A percentile compares a stretch with the other conserved stretches of the same genome.
These are phyloP conservation scores for Trichoderma semiorbis DNA, from an alignment of 2,329 filamentous ascomycete genomes.

Conservation along the genomic window DNA sequence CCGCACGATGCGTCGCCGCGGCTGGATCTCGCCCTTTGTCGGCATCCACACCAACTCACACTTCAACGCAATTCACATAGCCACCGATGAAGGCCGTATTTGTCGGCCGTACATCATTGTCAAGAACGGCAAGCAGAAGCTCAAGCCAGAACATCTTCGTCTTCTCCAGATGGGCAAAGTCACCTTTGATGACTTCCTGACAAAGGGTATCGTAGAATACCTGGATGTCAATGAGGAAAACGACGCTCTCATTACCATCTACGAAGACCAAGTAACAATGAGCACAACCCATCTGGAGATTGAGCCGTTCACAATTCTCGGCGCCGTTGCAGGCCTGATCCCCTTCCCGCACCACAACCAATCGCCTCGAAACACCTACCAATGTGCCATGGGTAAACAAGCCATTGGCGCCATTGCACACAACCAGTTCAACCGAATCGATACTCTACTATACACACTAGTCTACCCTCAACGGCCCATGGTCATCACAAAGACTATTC, in stretches of 20 bases:
- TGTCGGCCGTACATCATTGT: constrained; percentile 95
- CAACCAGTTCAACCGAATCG: constrained; percentile 96
- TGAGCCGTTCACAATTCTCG: constrained; percentile 94
- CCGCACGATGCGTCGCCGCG: constrained; percentile 80
- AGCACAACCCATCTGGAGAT: constrained; percentile 94
- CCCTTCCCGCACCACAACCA: constrained; percentile 99
- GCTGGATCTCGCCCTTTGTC: constrained; percentile 91
- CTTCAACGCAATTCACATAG: constrained; percentile 87
- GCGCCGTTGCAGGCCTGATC: constrained; percentile 92
- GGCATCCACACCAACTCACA: constrained; percentile 95
- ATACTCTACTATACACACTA: constrained; percentile 92
- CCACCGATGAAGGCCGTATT: constrained; percentile 94
- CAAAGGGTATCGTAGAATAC: constrained; percentile 88
- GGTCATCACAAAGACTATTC: constrained; percentile 95
- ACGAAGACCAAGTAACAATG: constrained; percentile 77
- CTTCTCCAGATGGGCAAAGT: constrained; percentile 78
- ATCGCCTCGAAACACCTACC: constrained; percentile 96
- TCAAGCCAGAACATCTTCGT: constrained; percentile 74
- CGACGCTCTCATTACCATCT: constrained; percentile 87
- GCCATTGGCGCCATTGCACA: constrained; percentile 97
- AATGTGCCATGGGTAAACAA: constrained; percentile 99
- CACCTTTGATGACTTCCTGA: constrained; percentile 92
- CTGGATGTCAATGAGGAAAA: constrained; percentile 98
- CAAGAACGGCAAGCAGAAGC: constrained; percentile 77
- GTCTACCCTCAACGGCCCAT: constrained; percentile 97